Evolutionary conservation across 1,284 basidiomycete genomes (phyloP).

Genomic region (Ceratobasidium sp.): DNA sequence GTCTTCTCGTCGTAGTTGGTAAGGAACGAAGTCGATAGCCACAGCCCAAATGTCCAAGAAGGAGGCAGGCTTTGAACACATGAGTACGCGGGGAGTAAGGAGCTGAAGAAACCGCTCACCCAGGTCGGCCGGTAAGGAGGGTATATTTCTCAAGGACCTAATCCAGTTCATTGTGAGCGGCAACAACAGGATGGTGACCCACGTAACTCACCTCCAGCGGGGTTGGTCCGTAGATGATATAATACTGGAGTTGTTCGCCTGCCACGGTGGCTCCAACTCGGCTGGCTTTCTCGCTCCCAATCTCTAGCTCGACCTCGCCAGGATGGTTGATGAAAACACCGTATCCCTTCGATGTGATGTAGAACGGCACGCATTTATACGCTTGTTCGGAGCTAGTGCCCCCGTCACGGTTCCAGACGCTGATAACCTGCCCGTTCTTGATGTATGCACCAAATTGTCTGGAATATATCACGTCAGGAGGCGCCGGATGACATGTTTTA

Average conservation of each 20-base stretch:
- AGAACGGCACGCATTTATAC: constrained; percentile 76
- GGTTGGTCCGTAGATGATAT: constrained; percentile 68
- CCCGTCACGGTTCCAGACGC: constrained; percentile 74
- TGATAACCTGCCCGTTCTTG: constrained; percentile 74
- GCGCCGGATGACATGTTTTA: too few relatives aligned
- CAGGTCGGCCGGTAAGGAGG: constrained; percentile 67
- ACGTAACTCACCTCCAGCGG: constrained; percentile 60
- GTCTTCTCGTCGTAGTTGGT: constrained; percentile 67
- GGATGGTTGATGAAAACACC: constrained; percentile 77
- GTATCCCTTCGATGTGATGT: constrained; percentile 70
- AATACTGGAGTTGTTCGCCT: constrained; percentile 68
- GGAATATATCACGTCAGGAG: too few relatives aligned
- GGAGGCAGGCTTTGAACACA: constrained; percentile 59
- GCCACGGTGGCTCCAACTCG: constrained; percentile 71
- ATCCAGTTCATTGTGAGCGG: background rate
- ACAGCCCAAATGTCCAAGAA: constrained; percentile 74
- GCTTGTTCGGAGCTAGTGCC: constrained; percentile 67
- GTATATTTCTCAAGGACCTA: constrained; percentile 68
- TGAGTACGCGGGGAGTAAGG: background rate
- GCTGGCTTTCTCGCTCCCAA: constrained; percentile 74
- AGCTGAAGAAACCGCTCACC: constrained; percentile 52
- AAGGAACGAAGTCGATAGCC: constrained; percentile 77
- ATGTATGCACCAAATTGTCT: constrained; percentile 73
- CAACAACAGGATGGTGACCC: background rate
- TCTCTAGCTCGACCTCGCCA: constrained; percentile 76